Evolutionary conservation across 306 rosid genomes (phyloP).

Genomic region (Cotoneaster glaucophyllus): DNA sequence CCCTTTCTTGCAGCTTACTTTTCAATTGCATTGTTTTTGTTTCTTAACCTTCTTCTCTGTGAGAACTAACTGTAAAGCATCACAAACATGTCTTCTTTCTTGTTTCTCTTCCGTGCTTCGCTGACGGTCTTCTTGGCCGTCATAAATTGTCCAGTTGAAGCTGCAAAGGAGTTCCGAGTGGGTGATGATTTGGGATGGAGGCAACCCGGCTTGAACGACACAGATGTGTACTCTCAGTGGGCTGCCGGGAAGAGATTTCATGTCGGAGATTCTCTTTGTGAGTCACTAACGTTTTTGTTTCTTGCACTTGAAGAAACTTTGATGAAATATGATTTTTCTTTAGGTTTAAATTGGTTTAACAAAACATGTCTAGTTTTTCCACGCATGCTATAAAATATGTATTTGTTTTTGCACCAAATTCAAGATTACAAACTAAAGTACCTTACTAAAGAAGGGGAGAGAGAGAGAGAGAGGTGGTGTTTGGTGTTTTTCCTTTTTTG

Average conservation of each 20-base stretch:
- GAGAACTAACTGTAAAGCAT: neutral
- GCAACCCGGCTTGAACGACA: slow-evolving; percentile 31
- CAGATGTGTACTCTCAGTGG: slow-evolving; percentile 51
- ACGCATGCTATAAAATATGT: neutral
- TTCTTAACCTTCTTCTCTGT: neutral
- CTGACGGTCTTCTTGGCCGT: slow-evolving; percentile 20
- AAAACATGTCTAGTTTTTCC: neutral
- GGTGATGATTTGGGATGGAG: slow-evolving; percentile 72
- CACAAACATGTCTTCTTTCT: slow-evolving; percentile 24
- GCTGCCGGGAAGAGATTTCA: slow-evolving; percentile 61
- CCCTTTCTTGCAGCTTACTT: neutral
- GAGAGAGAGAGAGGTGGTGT: too few relatives aligned
- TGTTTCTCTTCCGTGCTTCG: slow-evolving; percentile 1
- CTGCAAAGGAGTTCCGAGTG: slow-evolving; percentile 47
- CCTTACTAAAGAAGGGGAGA: too few relatives aligned
- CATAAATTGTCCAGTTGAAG: slow-evolving; percentile 19
- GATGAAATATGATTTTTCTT: neutral
- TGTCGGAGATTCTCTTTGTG: slow-evolving; percentile 73
- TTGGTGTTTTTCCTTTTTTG: too few relatives aligned
- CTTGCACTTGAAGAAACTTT: neutral
- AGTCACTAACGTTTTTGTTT: slow-evolving; percentile 1
- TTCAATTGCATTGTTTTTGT: neutral
- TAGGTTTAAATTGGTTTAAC: neutral
- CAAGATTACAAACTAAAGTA: neutral
- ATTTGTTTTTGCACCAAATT: neutral